Evolutionary conservation across 768 basidiomycete species (phyloP).

Genomic region (Daedaleopsis nitida): DNA sequence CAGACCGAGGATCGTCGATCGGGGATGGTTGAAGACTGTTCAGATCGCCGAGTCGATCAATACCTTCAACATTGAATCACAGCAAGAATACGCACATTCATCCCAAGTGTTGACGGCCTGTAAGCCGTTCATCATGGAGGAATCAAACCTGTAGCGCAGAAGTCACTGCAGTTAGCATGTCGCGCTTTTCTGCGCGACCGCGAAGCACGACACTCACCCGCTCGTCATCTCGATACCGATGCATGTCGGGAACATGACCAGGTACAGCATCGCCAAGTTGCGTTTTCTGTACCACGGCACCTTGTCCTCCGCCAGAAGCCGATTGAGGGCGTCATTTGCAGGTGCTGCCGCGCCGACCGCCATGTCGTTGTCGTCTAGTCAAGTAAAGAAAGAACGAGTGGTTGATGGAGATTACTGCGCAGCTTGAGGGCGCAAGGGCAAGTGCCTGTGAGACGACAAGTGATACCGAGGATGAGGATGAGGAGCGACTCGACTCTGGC

Average conservation of each 20-base stretch:
- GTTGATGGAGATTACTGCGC: no score
- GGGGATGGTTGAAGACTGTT: constrained; percentile 56
- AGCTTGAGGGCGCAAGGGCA: no score
- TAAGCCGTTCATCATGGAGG: constrained; percentile 64
- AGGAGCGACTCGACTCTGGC: background rate
- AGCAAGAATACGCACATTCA: constrained; percentile 40
- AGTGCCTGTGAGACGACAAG: background rate
- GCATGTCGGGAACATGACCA: constrained; percentile 60
- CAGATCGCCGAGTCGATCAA: background rate
- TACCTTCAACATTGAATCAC: background rate
- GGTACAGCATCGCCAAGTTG: constrained; percentile 56
- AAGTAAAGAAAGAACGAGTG: no score
- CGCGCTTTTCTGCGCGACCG: background rate
- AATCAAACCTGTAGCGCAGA: constrained; percentile 46
- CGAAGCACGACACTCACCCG: constrained; percentile 39
- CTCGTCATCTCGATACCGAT: constrained; percentile 66
- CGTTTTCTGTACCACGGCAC: constrained; percentile 65
- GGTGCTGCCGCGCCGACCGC: constrained; percentile 2
- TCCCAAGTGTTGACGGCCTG: constrained; percentile 62
- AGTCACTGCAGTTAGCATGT: background rate
- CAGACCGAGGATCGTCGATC: constrained; percentile 54
- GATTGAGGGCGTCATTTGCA: background rate
- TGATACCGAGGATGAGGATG: background rate
- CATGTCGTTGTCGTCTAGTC: constrained; percentile 1
- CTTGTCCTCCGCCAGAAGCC: constrained; percentile 40